Percentiles rank a stretch among this genome's conserved stretches.
phyloP scores from a whole-genome alignment of 129 eudicot species.

The Helianthus annuus region DNA sequence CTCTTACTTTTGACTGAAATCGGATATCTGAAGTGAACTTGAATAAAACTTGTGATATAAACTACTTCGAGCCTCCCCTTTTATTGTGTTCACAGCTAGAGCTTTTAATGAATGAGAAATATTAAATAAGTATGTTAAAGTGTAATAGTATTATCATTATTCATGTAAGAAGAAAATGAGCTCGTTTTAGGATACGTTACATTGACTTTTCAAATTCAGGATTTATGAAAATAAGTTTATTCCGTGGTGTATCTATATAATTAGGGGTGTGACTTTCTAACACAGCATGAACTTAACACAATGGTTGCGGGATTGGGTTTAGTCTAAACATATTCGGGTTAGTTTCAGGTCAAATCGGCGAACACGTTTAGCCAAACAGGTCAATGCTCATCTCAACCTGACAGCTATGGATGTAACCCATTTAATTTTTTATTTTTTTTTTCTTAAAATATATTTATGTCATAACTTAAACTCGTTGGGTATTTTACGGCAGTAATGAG shows the following conservation, averaged over 20 bases:
- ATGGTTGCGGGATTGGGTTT: too few species aligned
- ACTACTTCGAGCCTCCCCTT: constrained; percentile 7
- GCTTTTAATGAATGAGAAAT: constrained; percentile 2
- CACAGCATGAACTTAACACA: too few species aligned
- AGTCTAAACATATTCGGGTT: too few species aligned
- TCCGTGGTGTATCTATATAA: neutral
- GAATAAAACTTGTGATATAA: constrained; percentile 15
- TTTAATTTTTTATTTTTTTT: too few species aligned
- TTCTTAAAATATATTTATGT: too few species aligned
- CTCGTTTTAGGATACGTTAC: neutral
- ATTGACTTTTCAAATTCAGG: constrained; percentile 6
- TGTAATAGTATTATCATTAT: neutral
- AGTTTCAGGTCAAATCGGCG: too few species aligned
- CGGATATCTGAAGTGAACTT: neutral
- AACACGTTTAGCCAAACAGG: too few species aligned
- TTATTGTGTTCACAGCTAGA: constrained; percentile 10
- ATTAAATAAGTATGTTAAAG: constrained; percentile 4
- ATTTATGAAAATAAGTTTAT: constrained; percentile 8
- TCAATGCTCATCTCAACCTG: too few species aligned
- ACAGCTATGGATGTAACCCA: too few species aligned
- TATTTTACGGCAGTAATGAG: too few species aligned
- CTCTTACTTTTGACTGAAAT: neutral
- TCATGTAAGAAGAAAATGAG: neutral
- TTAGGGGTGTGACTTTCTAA: neutral
- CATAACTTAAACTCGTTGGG: too few species aligned